phyloP scores from a whole-genome alignment of 768 basidiomycete genomes.

The Lentinula lateritia region DNA sequence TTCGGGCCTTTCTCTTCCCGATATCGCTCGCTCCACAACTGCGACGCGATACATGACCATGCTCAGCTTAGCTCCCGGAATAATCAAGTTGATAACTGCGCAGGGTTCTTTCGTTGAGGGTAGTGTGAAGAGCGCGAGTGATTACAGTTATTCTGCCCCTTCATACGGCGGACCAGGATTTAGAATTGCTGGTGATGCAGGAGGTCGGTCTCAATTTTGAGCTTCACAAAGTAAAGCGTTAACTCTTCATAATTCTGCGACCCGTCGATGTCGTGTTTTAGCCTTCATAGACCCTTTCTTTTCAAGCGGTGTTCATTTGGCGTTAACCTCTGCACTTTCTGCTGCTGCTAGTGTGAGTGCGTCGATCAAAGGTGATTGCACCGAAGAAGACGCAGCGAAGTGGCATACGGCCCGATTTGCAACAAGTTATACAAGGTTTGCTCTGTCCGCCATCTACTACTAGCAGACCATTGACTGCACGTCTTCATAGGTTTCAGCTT shows the following conservation, averaged over 20 bases:
- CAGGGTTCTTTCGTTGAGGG: slow-evolving; percentile 31
- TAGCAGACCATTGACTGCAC: not conserved
- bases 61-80: slow-evolving; percentile 21
- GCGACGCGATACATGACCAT: slow-evolving; percentile 20
- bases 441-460: not conserved
- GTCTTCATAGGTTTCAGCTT: slow-evolving; percentile 47
- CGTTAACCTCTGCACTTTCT: slow-evolving; percentile 58
- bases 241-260: not conserved
- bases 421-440: slow-evolving; percentile 53
- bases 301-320: slow-evolving; percentile 58
- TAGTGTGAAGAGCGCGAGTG: slow-evolving; percentile 48
- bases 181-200: slow-evolving; percentile 64
- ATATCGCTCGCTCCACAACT: slow-evolving; percentile 14
- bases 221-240: not conserved
- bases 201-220: slow-evolving; percentile 31
- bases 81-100: slow-evolving; percentile 12
- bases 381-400: slow-evolving; percentile 39
- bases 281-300: slow-evolving; percentile 68
- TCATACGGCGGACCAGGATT: slow-evolving; percentile 49
- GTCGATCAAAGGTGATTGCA: slow-evolving; percentile 44
- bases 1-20: slow-evolving; percentile 16
- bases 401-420: slow-evolving; percentile 55
- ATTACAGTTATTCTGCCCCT: slow-evolving; percentile 62
- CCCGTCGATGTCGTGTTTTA: slow-evolving; percentile 10
- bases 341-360: slow-evolving; percentile 54